phyloP scores from a whole-genome alignment of 192 early-diverging fungal genomes.

The Umbelopsis sp. region DNA sequence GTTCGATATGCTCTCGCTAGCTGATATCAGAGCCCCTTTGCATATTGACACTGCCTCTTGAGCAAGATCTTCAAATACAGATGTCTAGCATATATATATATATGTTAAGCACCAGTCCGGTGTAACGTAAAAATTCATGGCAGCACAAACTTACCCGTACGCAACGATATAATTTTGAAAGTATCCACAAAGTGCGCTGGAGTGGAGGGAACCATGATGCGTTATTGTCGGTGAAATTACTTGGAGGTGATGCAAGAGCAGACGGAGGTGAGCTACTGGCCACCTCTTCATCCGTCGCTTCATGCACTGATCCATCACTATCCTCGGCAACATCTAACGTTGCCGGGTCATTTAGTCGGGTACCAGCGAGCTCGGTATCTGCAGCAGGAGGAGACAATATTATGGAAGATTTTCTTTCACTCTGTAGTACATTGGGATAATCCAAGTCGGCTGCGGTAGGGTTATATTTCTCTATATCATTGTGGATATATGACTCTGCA shows the following conservation, averaged over 20 bases:
- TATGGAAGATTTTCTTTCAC: constrained; percentile 23
- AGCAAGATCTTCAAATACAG: constrained; percentile 85
- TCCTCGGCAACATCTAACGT: constrained; percentile 10
- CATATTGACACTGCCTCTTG: constrained; percentile 83
- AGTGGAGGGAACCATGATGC: constrained; percentile 81
- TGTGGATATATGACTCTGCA: constrained; percentile 76
- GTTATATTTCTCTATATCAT: constrained; percentile 77
- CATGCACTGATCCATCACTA: constrained; percentile 8
- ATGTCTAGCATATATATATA: constrained; percentile 34
- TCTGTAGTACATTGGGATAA: constrained; percentile 33
- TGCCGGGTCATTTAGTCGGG: neutral
- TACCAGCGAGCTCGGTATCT: constrained; percentile 18
- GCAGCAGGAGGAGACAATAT: constrained; percentile 33
- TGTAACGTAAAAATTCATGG: neutral
- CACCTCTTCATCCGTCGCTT: neutral
- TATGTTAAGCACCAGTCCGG: neutral
- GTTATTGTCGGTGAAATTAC: neutral
- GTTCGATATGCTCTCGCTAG: constrained; percentile 48
- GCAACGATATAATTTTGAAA: constrained; percentile 78
- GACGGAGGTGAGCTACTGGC: neutral
- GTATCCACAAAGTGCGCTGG: constrained; percentile 78
- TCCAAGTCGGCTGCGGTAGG: constrained; percentile 71
- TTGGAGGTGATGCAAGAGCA: neutral
- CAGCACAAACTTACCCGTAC: constrained; percentile 57
- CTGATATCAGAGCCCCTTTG: constrained; percentile 55